Base-by-base conservation (phyloP, 2,329 filamentous ascomycete genomes). In the Paracoccidioides brasiliensis region DNA sequence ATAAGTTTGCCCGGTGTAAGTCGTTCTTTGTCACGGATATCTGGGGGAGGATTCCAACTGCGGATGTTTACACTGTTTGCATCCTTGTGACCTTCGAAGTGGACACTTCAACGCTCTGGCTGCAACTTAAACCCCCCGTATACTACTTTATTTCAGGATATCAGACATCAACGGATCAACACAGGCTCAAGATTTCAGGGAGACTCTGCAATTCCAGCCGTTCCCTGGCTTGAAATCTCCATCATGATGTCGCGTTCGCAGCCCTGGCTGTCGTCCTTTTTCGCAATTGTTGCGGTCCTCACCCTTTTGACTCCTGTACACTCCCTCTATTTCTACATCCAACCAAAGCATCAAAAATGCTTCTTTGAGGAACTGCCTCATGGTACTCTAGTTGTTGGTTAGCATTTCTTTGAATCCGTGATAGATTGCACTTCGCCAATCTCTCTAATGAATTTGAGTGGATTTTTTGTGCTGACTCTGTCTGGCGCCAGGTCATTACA, bases 361-460 rank as follows among this genome's bases (percentile, higher is more conserved):
- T 98, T 98, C 82, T 95, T 87, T 75, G 93, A 98, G 76, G 91
- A 97, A 73, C 81, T 98, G 57, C 90, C 93, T 62, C 96, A 97
- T 78, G 91, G 95, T 72, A 97, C 93, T 12, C 77, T 98, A 57
- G 91, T 98, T 55, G 90, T 96, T 57, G 93, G 82, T 85, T 43
- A 55, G 54, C 33, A 44, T 32, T 28, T 42, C 7, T 4, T 22
- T 22, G n/a, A 3, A 14, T 12, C 38, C 46, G 30, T 48, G 14
- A 8, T 41, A 43, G 4, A 8, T 28, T 3, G 41, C 15, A 32
- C 4, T 35, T 28, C 30, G 22, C 14, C 4, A 32, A 32, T 9
- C 15, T 7, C 41, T 22, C 15, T 53, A 9, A 3, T 38, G 22
- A 14, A 9, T 15, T 9, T 5, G 28, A 7, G 14, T 49, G n/a